These are phyloP conservation scores for Malus orientalis DNA, from an alignment of 306 rosid genomes.

Conservation along the genomic window DNA sequence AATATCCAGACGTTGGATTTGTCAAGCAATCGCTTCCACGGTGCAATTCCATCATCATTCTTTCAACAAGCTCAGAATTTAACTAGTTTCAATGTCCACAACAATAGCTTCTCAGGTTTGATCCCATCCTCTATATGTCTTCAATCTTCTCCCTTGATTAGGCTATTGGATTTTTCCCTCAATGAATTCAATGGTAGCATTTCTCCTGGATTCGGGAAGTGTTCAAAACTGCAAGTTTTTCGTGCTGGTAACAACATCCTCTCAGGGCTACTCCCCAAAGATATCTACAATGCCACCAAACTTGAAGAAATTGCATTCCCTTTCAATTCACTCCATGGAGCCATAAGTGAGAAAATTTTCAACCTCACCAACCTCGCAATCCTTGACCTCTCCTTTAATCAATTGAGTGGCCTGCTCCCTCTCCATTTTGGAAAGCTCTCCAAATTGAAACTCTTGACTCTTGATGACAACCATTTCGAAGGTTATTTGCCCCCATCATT, in stretches of 20 bases:
- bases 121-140: background rate
- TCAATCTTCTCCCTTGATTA: background rate
- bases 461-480: background rate
- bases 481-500: background rate
- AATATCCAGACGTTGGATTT: background rate
- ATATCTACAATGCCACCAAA: background rate
- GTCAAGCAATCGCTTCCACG: background rate
- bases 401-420: background rate
- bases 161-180: background rate
- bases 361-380: background rate
- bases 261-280: background rate
- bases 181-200: background rate
- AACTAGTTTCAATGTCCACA: background rate
- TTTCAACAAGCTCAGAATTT: background rate
- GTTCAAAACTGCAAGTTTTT: background rate
- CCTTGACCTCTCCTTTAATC: background rate
- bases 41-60: background rate
- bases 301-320: background rate
- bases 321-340: background rate
- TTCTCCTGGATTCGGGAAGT: background rate
- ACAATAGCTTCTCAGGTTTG: background rate
- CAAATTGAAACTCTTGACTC: background rate
- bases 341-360: background rate
- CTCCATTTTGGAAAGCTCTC: background rate
- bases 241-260: background rate